Percentiles rank a stretch among this genome's conserved stretches.
These are phyloP conservation scores for Metarhizium album DNA, from an alignment of 2,329 filamentous ascomycete species.

Conservation along the genomic window DNA sequence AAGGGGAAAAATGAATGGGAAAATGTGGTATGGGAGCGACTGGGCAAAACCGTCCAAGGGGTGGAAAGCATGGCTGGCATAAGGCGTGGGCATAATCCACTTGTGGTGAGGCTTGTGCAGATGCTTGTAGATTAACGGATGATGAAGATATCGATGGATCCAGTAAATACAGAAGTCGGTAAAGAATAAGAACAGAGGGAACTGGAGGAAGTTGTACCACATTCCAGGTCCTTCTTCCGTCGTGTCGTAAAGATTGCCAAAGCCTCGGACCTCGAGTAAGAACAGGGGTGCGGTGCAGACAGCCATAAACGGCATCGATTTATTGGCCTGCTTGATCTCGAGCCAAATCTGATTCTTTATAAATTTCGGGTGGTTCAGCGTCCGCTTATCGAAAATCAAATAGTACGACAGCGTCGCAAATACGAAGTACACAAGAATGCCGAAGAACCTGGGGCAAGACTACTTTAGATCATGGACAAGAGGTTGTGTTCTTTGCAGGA, in stretches of 20 bases:
- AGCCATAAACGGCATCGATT: slow-evolving; percentile 72
- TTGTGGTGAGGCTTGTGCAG: slow-evolving; percentile 98
- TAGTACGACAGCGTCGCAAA: slow-evolving; percentile 75
- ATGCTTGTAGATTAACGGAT: slow-evolving; percentile 66
- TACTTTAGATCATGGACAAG: background rate
- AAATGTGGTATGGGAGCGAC: slow-evolving; percentile 84
- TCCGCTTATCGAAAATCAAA: slow-evolving; percentile 86
- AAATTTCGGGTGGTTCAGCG: slow-evolving; percentile 83
- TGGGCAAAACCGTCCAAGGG: slow-evolving; percentile 85
- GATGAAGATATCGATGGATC: slow-evolving; percentile 79
- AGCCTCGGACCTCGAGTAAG: slow-evolving; percentile 71
- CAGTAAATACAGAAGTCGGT: slow-evolving; percentile 95
- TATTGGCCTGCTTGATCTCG: slow-evolving; percentile 73
- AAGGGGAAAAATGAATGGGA: slow-evolving; percentile 84
- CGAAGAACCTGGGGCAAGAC: slow-evolving; percentile 60
- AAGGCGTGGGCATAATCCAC: slow-evolving; percentile 98
- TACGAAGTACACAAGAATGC: slow-evolving; percentile 71
- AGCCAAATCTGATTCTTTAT: slow-evolving; percentile 84
- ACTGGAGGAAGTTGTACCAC: slow-evolving; percentile 73
- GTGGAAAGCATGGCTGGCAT: slow-evolving; percentile 88
- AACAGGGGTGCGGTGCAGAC: slow-evolving; percentile 73
- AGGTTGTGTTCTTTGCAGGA: background rate
- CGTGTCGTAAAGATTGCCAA: slow-evolving; percentile 80
- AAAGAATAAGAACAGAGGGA: slow-evolving; percentile 78
- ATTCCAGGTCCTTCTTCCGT: slow-evolving; percentile 61